Conservation (phyloP, 169 alveolate species). For the Eimeria sp. region DNA sequence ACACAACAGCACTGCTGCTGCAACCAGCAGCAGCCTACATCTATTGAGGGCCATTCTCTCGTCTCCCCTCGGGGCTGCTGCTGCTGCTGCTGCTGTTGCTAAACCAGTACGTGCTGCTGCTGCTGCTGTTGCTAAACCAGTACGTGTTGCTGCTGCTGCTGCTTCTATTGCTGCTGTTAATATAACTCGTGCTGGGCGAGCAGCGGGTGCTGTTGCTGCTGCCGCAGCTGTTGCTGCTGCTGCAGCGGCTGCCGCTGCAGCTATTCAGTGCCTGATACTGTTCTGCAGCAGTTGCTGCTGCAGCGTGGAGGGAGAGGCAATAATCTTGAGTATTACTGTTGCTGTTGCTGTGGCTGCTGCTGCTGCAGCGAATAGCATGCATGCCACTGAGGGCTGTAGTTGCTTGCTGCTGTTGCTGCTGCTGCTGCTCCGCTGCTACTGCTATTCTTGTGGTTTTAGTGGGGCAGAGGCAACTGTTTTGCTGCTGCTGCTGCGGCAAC, state of each 20-base stretch:
- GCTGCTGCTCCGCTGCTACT: conserved; percentile 29
- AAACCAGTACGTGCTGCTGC: neutral
- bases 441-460: neutral
- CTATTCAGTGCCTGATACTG: neutral
- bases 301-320: neutral
- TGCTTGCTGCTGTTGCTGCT: neutral
- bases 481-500: conserved; percentile 21
- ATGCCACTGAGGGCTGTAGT: too few relatives aligned
- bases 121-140: conserved; percentile 17
- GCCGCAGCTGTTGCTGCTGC: conserved; percentile 31
- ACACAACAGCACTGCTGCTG: conserved; percentile 21
- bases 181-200: neutral
- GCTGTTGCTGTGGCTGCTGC: conserved; percentile 29
- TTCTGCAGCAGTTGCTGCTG: neutral
- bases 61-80: neutral
- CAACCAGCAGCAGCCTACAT: neutral
- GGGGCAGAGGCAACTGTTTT: neutral
- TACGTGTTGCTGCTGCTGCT: too few relatives aligned
- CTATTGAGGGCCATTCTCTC: neutral
- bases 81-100: neutral
- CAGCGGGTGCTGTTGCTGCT: neutral
- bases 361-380: neutral
- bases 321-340: neutral
- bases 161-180: neutral
- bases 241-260: neutral